Conservation (phyloP, 129 eudicot species). For the Flaveria trinervia region DNA sequence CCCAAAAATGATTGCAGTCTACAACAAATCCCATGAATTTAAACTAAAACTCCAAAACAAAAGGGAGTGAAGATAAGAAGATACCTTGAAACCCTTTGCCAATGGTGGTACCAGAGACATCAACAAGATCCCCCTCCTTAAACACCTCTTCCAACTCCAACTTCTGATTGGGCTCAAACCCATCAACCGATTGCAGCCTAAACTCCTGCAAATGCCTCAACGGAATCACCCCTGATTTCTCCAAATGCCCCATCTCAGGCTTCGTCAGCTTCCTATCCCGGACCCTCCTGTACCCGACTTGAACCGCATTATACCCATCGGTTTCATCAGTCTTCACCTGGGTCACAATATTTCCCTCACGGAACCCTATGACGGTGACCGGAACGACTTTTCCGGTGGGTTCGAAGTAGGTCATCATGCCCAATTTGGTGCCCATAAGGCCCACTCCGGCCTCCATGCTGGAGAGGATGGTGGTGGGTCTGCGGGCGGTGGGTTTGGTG, state of each 20-base stretch:
- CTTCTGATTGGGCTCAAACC: constrained; percentile 66
- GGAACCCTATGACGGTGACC: constrained; percentile 86
- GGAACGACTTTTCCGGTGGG: constrained; percentile 76
- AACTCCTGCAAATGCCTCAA: constrained; percentile 90
- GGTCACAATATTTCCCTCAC: constrained; percentile 90
- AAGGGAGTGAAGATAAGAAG: not conserved
- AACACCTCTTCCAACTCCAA: constrained; percentile 70
- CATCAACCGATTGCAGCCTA: constrained; percentile 61
- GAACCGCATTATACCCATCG: constrained; percentile 92
- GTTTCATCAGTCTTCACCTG: constrained; percentile 86
- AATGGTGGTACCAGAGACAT: constrained; percentile 90
- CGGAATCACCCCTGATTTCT: constrained; percentile 82
- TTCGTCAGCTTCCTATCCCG: constrained; percentile 80
- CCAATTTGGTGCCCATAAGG: constrained; percentile 85
- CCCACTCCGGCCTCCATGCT: constrained; percentile 91
- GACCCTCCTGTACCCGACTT: constrained; percentile 87
- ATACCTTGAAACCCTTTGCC: constrained; percentile 97
- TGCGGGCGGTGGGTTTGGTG: constrained; percentile 31
- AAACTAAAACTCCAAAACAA: not conserved
- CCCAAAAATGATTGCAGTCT: not conserved
- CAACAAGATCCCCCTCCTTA: constrained; percentile 90
- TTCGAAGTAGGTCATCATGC: constrained; percentile 93
- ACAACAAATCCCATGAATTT: too few species aligned
- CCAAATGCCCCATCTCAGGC: constrained; percentile 87
- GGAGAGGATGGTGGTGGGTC: constrained; percentile 22